phyloP scores from a whole-genome alignment of 2,329 filamentous ascomycete genomes.

The Aspergillus floridensis region DNA sequence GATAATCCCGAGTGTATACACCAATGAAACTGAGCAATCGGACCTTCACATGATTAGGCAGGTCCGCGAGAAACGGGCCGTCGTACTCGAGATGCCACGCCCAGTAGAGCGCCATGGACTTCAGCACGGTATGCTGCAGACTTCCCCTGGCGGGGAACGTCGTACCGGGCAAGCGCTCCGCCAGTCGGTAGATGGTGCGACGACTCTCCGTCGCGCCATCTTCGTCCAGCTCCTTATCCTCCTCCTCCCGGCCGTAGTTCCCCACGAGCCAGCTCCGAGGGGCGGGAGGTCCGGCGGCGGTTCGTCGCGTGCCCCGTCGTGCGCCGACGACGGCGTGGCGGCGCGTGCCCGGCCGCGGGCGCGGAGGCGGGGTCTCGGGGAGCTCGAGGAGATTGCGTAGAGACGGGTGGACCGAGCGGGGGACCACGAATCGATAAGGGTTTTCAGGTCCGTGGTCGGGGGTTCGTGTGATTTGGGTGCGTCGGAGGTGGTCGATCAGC shows the following conservation, averaged over 20 bases:
- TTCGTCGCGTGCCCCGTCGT: slow-evolving; percentile 32
- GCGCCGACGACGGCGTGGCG: slow-evolving; percentile 35
- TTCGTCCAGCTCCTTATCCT: slow-evolving; percentile 6
- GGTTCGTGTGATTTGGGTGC: slow-evolving; percentile 34
- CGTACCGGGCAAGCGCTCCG: slow-evolving; percentile 39
- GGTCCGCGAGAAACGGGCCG: slow-evolving; percentile 51
- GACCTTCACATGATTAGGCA: slow-evolving; percentile 54
- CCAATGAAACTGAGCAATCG: slow-evolving; percentile 57
- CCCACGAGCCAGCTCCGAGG: slow-evolving; percentile 46
- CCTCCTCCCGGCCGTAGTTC: slow-evolving; percentile 9
- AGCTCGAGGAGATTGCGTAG: slow-evolving; percentile 46
- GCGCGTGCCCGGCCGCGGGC: slow-evolving; percentile 37
- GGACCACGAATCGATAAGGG: slow-evolving; percentile 20
- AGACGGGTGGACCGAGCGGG: slow-evolving; percentile 46
- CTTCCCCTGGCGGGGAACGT: slow-evolving; percentile 40
- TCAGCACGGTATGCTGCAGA: slow-evolving; percentile 52
- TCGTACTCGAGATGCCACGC: slow-evolving; percentile 57
- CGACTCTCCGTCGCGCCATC: slow-evolving; percentile 18
- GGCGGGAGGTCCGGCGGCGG: slow-evolving; percentile 44
- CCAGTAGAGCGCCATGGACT: slow-evolving; percentile 57
- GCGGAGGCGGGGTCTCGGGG: slow-evolving; percentile 43
- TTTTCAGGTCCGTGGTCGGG: slow-evolving; percentile 18
- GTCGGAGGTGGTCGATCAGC: slow-evolving; percentile 47
- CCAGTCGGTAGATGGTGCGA: slow-evolving; percentile 31
- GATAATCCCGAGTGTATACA: slow-evolving; percentile 44